phyloP scores from a whole-genome alignment of 768 basidiomycete genomes.

The Cyclocybe aegerita region DNA sequence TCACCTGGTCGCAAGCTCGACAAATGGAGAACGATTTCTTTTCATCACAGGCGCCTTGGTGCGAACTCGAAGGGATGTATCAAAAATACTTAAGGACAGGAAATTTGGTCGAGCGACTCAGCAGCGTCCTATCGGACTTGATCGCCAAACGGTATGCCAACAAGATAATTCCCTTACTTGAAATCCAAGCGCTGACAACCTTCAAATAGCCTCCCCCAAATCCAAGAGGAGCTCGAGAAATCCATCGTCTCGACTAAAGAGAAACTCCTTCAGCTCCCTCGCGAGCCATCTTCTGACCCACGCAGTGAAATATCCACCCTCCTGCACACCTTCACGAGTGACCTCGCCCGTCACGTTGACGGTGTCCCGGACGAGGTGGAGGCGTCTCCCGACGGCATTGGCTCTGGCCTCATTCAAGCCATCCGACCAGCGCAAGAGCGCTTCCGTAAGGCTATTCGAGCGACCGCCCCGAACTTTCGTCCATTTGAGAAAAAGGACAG shows the following conservation, averaged over 20 bases:
- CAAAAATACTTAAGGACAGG: constrained; percentile 54
- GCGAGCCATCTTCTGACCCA: constrained; percentile 51
- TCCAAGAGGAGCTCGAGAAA: constrained; percentile 55
- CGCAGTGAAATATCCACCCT: constrained; percentile 54
- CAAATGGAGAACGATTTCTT: constrained; percentile 59
- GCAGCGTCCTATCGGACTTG: constrained; percentile 58
- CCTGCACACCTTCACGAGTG: constrained; percentile 45
- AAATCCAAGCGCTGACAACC: constrained; percentile 1
- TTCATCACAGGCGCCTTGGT: constrained; percentile 49
- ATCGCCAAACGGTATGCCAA: constrained; percentile 55
- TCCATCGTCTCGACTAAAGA: constrained; percentile 39
- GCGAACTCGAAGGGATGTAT: constrained; percentile 46
- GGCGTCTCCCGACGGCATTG: no score
- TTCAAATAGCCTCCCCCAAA: constrained; percentile 53
- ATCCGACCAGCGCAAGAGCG: constrained; percentile 48
- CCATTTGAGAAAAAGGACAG: constrained; percentile 38
- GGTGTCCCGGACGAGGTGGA: constrained; percentile 47
- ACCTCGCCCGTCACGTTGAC: constrained; percentile 44
- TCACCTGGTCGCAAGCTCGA: constrained; percentile 66
- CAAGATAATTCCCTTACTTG: constrained; percentile 21
- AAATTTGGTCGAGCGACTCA: constrained; percentile 57
- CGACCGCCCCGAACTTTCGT: constrained; percentile 57
- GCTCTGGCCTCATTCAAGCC: constrained; percentile 50
- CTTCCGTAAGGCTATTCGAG: constrained; percentile 48
- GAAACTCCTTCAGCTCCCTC: constrained; percentile 46